Conservation (phyloP, 441 rosid species). For the California macrophylla region DNA sequence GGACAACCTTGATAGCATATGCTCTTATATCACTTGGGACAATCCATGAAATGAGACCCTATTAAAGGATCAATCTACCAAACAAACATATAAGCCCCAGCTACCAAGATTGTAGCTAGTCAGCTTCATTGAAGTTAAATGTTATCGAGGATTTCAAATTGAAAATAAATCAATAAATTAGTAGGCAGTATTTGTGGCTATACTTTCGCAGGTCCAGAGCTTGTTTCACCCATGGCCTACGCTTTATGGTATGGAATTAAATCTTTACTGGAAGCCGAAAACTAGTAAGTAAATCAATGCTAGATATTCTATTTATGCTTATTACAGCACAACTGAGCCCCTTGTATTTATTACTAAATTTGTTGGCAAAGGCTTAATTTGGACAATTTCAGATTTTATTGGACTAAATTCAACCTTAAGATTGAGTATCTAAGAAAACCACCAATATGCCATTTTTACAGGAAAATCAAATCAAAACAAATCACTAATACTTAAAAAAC, state of each 20-base stretch:
- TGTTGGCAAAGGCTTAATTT: background rate
- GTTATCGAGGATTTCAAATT: background rate
- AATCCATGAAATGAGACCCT: constrained; percentile 2
- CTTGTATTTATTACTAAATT: background rate
- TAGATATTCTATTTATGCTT: background rate
- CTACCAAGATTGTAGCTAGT: background rate
- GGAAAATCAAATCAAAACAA: background rate
- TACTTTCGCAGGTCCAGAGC: background rate
- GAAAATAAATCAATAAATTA: background rate
- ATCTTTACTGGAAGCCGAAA: background rate
- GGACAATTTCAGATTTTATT: background rate
- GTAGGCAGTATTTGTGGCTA: background rate
- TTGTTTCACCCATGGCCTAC: background rate
- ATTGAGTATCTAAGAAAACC: background rate
- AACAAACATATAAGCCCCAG: background rate
- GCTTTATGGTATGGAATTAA: background rate
- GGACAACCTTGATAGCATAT: background rate
- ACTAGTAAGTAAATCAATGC: background rate
- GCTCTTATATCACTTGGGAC: background rate
- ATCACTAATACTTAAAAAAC: background rate
- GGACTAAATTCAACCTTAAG: constrained; percentile 2
- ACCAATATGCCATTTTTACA: background rate
- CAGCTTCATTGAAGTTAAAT: background rate
- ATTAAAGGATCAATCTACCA: background rate
- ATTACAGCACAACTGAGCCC: background rate